Percentiles rank a stretch among this genome's conserved stretches.
Conservation (phyloP, 257 asterid species). For the Fraxinus excelsior region DNA sequence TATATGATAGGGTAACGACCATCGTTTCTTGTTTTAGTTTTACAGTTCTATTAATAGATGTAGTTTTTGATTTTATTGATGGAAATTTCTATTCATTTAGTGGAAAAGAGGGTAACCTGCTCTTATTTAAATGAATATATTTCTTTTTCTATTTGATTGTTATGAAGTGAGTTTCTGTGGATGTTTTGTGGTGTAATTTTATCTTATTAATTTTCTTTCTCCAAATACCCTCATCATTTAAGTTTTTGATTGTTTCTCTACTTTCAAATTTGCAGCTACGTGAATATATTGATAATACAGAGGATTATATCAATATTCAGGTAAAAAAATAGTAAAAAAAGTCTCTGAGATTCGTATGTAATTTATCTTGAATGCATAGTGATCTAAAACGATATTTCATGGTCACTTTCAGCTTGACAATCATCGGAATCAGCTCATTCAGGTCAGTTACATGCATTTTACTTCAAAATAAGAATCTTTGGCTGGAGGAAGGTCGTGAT, state of each 20-base stretch:
- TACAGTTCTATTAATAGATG: no score
- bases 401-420: conserved; percentile 74
- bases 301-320: conserved; percentile 95
- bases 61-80: no score
- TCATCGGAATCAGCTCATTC: conserved; percentile 94
- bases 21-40: no score
- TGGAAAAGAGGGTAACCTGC: no score
- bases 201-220: not conserved
- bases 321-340: conserved; percentile 30
- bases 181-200: not conserved
- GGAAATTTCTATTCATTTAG: no score
- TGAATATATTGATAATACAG: conserved; percentile 90
- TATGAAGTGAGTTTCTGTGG: no score
- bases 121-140: no score
- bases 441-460: conserved; percentile 44
- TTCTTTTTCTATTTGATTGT: no score
- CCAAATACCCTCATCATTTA: not conserved
- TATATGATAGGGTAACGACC: no score
- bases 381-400: conserved; percentile 15
- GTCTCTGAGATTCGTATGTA: not conserved
- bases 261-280: conserved; percentile 83
- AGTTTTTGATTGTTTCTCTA: not conserved
- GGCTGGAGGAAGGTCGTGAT: not conserved
- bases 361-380: not conserved
- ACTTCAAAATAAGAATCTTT: not conserved